A percentile compares a stretch with the other conserved stretches of the same genome.
These are phyloP conservation scores for Neofusicoccum parvum DNA, from an alignment of 2,329 filamentous ascomycete genomes.

Conservation along the genomic window DNA sequence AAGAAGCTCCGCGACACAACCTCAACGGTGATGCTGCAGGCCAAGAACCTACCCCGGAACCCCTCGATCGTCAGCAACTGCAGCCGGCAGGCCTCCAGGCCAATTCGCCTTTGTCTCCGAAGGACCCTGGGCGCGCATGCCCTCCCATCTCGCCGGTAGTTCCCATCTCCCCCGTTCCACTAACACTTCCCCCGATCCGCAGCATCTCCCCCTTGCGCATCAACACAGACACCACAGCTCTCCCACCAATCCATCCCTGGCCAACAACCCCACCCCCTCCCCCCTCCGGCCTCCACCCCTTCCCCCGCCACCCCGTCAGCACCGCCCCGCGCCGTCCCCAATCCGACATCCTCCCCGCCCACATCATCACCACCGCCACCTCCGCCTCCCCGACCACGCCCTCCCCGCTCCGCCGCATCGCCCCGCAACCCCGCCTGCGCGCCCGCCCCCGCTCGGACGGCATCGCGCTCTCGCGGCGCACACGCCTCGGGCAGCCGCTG, in stretches of 20 bases:
- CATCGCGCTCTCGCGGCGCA: too few species aligned
- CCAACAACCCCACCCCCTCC: background rate
- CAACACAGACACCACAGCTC: background rate
- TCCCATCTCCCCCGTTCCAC: too few species aligned
- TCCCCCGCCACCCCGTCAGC: background rate
- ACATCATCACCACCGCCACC: background rate
- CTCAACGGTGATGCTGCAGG: background rate
- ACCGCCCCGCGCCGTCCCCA: background rate
- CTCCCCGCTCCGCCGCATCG: background rate
- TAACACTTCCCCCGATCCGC: too few species aligned
- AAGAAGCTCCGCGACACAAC: background rate
- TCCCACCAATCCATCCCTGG: background rate
- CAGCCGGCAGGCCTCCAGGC: background rate
- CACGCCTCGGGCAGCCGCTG: background rate
- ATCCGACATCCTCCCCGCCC: background rate
- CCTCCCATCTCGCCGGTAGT: too few species aligned
- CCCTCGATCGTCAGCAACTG: background rate
- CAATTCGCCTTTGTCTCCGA: too few species aligned
- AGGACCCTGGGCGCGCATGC: too few species aligned
- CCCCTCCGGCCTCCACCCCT: background rate
- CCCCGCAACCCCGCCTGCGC: background rate
- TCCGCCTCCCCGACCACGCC: background rate
- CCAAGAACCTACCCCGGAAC: background rate
- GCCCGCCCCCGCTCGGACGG: background rate
- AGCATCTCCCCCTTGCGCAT: too few species aligned